These are phyloP conservation scores for Metschnikowia anglica DNA, from an alignment of 805 yeast species.

Conservation along the genomic window DNA sequence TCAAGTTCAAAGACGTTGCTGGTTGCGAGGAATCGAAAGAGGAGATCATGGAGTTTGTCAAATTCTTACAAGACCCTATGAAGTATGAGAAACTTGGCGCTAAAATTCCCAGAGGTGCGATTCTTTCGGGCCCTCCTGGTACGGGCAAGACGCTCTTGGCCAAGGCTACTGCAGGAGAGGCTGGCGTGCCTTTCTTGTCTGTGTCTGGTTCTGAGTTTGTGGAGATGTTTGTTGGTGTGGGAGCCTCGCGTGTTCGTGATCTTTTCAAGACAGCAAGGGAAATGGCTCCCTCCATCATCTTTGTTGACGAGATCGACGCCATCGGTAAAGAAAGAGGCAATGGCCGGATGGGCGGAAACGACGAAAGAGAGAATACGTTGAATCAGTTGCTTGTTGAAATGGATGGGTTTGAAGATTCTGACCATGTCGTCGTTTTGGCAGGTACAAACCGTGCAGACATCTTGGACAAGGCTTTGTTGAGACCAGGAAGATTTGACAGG, in stretches of 20 bases:
- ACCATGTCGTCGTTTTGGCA: constrained; percentile 94
- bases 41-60: constrained; percentile 97
- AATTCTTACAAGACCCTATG: constrained; percentile 83
- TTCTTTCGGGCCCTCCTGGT: constrained; percentile 97
- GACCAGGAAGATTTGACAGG: constrained; percentile 98
- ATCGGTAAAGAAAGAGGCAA: constrained; percentile 88
- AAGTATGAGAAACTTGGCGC: constrained; percentile 94
- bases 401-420: constrained; percentile 93
- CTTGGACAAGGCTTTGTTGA: constrained; percentile 84
- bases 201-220: constrained; percentile 98
- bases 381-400: constrained; percentile 95
- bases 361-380: constrained; percentile 94
- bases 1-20: constrained; percentile 91
- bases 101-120: constrained; percentile 97
- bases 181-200: constrained; percentile 93
- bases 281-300: constrained; percentile 93
- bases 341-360: constrained; percentile 83
- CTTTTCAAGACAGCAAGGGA: constrained; percentile 88
- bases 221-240: constrained; percentile 99
- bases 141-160: constrained; percentile 98
- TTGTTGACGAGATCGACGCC: constrained; percentile 99
- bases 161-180: constrained; percentile 99
- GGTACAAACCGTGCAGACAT: constrained; percentile 97
- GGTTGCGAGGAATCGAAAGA: constrained; percentile 97
- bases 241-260: constrained; percentile 97